These are phyloP conservation scores for Silene coronaria DNA, from an alignment of 179 eudicot species.

Conservation along the genomic window DNA sequence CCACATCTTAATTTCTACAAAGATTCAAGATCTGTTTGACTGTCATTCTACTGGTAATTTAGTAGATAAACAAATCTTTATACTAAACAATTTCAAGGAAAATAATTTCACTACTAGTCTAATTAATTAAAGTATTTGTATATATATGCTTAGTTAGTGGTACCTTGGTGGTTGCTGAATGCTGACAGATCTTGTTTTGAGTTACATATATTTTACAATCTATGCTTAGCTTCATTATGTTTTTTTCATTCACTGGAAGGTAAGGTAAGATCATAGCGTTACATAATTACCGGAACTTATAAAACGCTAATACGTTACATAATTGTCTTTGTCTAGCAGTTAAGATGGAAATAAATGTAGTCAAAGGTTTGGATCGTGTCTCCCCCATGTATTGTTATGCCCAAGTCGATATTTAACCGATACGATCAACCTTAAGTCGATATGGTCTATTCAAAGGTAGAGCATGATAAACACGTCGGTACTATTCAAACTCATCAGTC, in stretches of 20 bases:
- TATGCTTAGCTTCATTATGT: not conserved
- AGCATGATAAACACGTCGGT: too few species aligned
- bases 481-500: too few species aligned
- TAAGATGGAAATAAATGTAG: too few species aligned
- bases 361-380: too few species aligned
- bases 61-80: not conserved
- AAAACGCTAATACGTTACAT: too few species aligned
- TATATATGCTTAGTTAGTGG: conserved; percentile 28
- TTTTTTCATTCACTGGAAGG: not conserved
- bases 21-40: conserved; percentile 17
- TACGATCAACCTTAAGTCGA: too few species aligned
- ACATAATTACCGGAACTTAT: too few species aligned
- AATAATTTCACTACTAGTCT: not conserved
- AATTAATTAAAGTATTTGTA: not conserved
- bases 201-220: conserved; percentile 11
- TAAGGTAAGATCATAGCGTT: not conserved
- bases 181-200: conserved; percentile 19
- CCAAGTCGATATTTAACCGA: too few species aligned
- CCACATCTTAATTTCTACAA: not conserved
- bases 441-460: too few species aligned
- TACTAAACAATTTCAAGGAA: not conserved
- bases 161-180: conserved; percentile 23
- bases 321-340: too few species aligned
- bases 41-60: conserved; percentile 14
- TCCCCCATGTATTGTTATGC: too few species aligned